Percentiles rank a stretch among this genome's conserved stretches.
Evolutionary conservation across 768 basidiomycete genomes (phyloP).

Genomic region (Collybiopsis confluens): DNA sequence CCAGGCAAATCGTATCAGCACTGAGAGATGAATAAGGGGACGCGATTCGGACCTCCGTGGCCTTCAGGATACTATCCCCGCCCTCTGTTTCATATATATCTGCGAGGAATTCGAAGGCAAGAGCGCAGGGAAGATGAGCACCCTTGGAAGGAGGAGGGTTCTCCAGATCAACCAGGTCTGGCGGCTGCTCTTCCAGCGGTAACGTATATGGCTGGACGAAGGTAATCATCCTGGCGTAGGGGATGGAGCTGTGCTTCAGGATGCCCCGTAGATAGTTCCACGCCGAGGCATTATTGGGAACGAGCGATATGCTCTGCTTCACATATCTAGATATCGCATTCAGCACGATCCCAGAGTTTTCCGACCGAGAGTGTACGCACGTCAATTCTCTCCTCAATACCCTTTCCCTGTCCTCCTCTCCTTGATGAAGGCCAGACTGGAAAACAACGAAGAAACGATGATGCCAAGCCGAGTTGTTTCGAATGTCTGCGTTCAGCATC

Average conservation of each 20-base stretch:
- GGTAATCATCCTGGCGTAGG: slow-evolving; percentile 48
- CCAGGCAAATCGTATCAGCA: slow-evolving; percentile 7
- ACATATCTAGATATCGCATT: slow-evolving; percentile 48
- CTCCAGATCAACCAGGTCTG: slow-evolving; percentile 65
- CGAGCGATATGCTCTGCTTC: slow-evolving; percentile 79
- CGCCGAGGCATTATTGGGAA: slow-evolving; percentile 90
- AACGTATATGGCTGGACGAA: slow-evolving; percentile 68
- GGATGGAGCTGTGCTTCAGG: slow-evolving; percentile 56
- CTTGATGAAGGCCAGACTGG: slow-evolving; percentile 55
- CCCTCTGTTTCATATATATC: slow-evolving; percentile 64
- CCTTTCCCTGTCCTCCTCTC: slow-evolving; percentile 58
- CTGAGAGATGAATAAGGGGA: neutral
- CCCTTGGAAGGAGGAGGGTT: slow-evolving; percentile 61
- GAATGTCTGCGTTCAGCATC: slow-evolving; percentile 69
- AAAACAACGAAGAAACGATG: slow-evolving; percentile 89
- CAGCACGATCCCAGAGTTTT: neutral
- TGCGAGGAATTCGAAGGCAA: slow-evolving; percentile 84
- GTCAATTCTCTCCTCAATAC: slow-evolving; percentile 66
- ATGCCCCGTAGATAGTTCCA: slow-evolving; percentile 96
- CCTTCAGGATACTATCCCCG: slow-evolving; percentile 40
- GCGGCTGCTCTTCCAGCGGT: slow-evolving; percentile 19
- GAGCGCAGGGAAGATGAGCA: slow-evolving; percentile 71
- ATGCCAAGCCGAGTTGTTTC: slow-evolving; percentile 99
- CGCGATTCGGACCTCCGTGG: slow-evolving; percentile 39
- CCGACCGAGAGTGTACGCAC: slow-evolving; percentile 42